phyloP scores from a whole-genome alignment of 164 flowering plant genomes.

The Santalum album region DNA sequence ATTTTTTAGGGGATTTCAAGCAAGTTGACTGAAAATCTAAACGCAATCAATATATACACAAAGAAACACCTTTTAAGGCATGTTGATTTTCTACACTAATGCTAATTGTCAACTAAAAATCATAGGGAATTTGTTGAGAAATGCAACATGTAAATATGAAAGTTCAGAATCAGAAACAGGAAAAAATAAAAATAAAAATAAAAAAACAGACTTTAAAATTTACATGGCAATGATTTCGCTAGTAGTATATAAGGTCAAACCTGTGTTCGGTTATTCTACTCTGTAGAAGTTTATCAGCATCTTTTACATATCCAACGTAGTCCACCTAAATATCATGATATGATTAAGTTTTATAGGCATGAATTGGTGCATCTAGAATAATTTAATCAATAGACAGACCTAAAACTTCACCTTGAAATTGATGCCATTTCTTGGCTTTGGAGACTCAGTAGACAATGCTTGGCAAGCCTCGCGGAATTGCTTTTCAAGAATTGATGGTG shows the following conservation, averaged over 20 bases:
- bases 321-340: constrained; percentile 47
- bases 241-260: constrained; percentile 27
- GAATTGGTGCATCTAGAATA: too few species aligned
- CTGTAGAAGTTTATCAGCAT: constrained; percentile 75
- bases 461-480: constrained; percentile 82
- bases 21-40: too few species aligned
- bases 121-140: background rate
- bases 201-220: too few species aligned
- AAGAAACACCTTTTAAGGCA: too few species aligned
- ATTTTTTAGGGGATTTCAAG: too few species aligned
- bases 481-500: constrained; percentile 61
- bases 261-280: constrained; percentile 58
- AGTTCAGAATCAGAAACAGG: background rate
- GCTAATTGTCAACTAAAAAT: too few species aligned
- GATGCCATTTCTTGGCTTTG: constrained; percentile 28
- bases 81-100: too few species aligned
- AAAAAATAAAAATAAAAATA: too few species aligned
- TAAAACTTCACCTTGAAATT: constrained; percentile 51
- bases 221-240: too few species aligned
- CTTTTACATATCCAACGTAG: constrained; percentile 60
- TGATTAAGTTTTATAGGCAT: too few species aligned
- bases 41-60: too few species aligned
- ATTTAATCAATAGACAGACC: background rate
- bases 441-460: constrained; percentile 41
- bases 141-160: background rate